These are phyloP conservation scores for Begonia peltatifolia DNA, from an alignment of 306 rosid genomes.

Conservation along the genomic window DNA sequence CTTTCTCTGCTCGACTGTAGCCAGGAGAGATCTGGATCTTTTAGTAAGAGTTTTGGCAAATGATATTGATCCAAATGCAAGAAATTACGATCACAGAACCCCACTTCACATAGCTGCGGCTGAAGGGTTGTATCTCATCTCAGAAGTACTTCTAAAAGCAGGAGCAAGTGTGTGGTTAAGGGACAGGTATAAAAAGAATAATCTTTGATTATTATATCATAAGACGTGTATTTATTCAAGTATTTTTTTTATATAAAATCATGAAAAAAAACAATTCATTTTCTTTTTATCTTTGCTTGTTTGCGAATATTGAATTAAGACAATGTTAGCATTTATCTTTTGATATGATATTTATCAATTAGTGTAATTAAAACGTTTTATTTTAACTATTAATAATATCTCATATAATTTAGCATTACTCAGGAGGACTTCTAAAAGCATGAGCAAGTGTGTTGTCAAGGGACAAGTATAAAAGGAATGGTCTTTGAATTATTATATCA, in stretches of 20 bases:
- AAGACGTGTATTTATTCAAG: too few relatives aligned
- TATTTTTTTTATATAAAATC: too few relatives aligned
- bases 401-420: too few relatives aligned
- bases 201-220: conserved; percentile 1
- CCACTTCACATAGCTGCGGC: conserved; percentile 56
- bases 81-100: conserved; percentile 43
- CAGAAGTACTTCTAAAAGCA: conserved; percentile 35
- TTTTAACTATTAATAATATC: too few relatives aligned
- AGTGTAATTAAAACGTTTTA: too few relatives aligned
- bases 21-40: conserved; percentile 24
- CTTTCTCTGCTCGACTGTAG: conserved; percentile 39
- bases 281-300: too few relatives aligned
- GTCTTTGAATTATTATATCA: conserved; percentile 1
- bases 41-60: conserved; percentile 29
- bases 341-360: background rate
- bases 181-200: conserved; percentile 33
- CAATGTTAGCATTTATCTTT: background rate
- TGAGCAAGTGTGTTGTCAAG: conserved; percentile 51
- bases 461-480: conserved; percentile 33
- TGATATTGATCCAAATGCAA: conserved; percentile 48
- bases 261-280: too few relatives aligned
- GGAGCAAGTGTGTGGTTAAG: conserved; percentile 52
- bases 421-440: conserved; percentile 34
- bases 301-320: too few relatives aligned
- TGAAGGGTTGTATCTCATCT: conserved; percentile 35